phyloP scores from a whole-genome alignment of 73 alveolate species.

The Diophrys appendiculata region DNA sequence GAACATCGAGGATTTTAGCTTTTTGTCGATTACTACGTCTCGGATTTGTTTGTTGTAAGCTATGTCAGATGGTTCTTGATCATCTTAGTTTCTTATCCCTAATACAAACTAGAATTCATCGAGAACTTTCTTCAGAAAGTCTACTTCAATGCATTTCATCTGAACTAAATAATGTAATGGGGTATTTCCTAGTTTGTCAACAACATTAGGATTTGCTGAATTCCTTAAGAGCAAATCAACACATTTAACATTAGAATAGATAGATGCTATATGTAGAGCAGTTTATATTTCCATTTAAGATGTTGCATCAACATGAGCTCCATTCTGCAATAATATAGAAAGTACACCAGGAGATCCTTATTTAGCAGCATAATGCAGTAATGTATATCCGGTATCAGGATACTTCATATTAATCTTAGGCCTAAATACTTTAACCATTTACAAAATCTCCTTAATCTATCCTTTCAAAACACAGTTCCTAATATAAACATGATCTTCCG shows the following conservation, averaged over 20 bases:
- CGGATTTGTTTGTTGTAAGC: conserved; percentile 25
- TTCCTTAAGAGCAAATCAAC: conserved; percentile 14
- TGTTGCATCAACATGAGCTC: conserved; percentile 32
- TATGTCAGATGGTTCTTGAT: conserved; percentile 31
- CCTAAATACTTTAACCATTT: too few relatives aligned
- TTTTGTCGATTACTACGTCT: conserved; percentile 7
- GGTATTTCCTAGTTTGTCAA: conserved; percentile 49
- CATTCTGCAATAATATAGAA: conserved; percentile 14
- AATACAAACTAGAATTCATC: background rate
- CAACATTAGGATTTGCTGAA: conserved; percentile 38
- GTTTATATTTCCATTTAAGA: conserved; percentile 35
- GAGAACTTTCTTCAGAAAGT: background rate
- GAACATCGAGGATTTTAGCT: background rate
- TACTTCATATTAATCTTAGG: too few relatives aligned
- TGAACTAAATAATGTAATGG: conserved; percentile 48
- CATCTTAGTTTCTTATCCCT: conserved; percentile 27
- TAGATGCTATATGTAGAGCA: conserved; percentile 45
- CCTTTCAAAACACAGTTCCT: too few relatives aligned
- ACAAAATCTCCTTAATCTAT: too few relatives aligned
- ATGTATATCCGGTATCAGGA: background rate
- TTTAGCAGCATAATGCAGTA: background rate
- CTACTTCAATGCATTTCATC: conserved; percentile 22
- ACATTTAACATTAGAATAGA: conserved; percentile 25
- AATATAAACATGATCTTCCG: too few relatives aligned
- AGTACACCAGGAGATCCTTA: background rate